Evolutionary conservation across 1,284 basidiomycete species (phyloP).

Genomic region (Tylopilus sp.): DNA sequence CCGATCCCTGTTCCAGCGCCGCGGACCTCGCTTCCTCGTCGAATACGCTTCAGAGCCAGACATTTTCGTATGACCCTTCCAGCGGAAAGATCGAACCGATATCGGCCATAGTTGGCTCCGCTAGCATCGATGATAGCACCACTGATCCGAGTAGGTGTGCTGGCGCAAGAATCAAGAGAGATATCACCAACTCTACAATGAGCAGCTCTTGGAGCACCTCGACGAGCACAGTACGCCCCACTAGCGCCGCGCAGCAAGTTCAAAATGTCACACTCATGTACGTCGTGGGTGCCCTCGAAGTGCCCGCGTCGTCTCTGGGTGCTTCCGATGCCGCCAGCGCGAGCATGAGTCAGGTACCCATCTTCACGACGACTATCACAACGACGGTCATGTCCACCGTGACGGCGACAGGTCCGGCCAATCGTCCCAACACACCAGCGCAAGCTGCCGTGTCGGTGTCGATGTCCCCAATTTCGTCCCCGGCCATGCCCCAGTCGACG

Average conservation of each 20-base stretch:
- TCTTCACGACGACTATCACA: slow-evolving; percentile 27
- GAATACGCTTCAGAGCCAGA: slow-evolving; percentile 46
- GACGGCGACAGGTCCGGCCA: slow-evolving; percentile 5
- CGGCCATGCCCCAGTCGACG: background rate
- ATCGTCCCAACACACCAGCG: slow-evolving; percentile 5
- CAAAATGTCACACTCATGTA: slow-evolving; percentile 48
- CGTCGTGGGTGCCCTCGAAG: slow-evolving; percentile 35
- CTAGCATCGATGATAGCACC: background rate
- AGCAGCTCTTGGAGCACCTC: slow-evolving; percentile 15
- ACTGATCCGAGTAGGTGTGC: slow-evolving; percentile 6
- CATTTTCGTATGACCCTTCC: slow-evolving; percentile 49
- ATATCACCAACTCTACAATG: slow-evolving; percentile 5
- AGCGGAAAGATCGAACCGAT: slow-evolving; percentile 52
- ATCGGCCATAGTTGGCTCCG: slow-evolving; percentile 37
- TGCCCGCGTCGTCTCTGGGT: slow-evolving; percentile 19
- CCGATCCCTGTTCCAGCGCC: slow-evolving; percentile 10
- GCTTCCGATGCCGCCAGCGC: slow-evolving; percentile 4
- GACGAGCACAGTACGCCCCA: slow-evolving; percentile 12
- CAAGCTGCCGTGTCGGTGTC: slow-evolving; percentile 13
- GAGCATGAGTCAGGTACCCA: slow-evolving; percentile 6
- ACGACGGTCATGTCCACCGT: slow-evolving; percentile 20
- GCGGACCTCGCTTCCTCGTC: slow-evolving; percentile 8
- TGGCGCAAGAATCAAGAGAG: slow-evolving; percentile 12
- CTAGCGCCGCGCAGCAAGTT: slow-evolving; percentile 22
- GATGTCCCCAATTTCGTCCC: slow-evolving; percentile 5